Evolutionary conservation across 2,329 filamentous ascomycete species (phyloP).

Genomic region (Paecilomyces sp.): DNA sequence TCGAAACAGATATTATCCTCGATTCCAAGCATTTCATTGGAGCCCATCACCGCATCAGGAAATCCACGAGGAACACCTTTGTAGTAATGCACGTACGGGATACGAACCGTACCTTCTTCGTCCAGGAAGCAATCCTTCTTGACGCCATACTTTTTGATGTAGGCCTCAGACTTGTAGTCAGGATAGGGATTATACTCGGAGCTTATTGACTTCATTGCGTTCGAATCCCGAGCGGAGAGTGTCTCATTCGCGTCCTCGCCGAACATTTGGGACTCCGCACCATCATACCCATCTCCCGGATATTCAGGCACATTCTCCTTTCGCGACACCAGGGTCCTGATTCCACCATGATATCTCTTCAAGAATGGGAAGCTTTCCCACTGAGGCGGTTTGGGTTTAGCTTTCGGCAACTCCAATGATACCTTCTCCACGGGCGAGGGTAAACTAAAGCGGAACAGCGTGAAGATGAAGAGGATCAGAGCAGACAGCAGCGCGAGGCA

Average conservation of each 20-base stretch:
- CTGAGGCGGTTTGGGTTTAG: constrained; percentile 55
- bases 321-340: constrained; percentile 62
- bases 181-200: constrained; percentile 63
- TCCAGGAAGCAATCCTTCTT: constrained; percentile 76
- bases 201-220: constrained; percentile 35
- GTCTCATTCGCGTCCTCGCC: neutral
- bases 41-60: constrained; percentile 78
- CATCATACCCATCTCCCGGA: constrained; percentile 56
- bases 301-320: constrained; percentile 72
- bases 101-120: constrained; percentile 50
- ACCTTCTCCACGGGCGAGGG: constrained; percentile 21
- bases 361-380: constrained; percentile 87
- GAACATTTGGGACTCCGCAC: constrained; percentile 33
- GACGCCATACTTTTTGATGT: constrained; percentile 49
- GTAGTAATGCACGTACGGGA: constrained; percentile 67
- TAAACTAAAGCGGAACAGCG: constrained; percentile 66
- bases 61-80: constrained; percentile 75
- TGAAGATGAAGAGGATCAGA: constrained; percentile 69
- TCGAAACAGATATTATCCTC: constrained; percentile 89
- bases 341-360: constrained; percentile 81
- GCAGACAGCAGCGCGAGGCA: constrained; percentile 63
- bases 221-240: constrained; percentile 14
- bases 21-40: constrained; percentile 71
- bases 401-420: constrained; percentile 45
- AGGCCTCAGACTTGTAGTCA: constrained; percentile 51